phyloP scores from a whole-genome alignment of 2,329 filamentous ascomycete species.

The Pseudocercospora musae region DNA sequence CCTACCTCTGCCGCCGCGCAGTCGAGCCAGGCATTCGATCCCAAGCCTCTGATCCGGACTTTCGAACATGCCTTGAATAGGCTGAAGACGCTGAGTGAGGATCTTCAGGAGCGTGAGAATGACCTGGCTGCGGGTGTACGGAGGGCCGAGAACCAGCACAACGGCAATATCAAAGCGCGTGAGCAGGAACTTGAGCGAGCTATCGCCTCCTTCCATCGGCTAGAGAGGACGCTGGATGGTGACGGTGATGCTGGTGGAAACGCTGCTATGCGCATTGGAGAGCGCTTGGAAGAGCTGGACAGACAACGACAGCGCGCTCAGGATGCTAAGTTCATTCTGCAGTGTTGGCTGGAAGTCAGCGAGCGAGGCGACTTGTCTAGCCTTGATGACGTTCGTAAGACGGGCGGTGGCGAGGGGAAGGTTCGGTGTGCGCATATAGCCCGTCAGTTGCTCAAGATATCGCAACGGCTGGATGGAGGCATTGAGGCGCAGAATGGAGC shows the following conservation, averaged over 20 bases:
- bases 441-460: slow-evolving; percentile 88
- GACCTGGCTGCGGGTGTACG: slow-evolving; percentile 87
- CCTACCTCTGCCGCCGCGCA: slow-evolving; percentile 39
- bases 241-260: slow-evolving; percentile 66
- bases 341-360: slow-evolving; percentile 95
- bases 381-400: slow-evolving; percentile 82
- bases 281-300: slow-evolving; percentile 89
- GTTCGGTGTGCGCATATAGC: slow-evolving; percentile 92
- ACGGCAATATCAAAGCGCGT: slow-evolving; percentile 82
- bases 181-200: slow-evolving; percentile 88
- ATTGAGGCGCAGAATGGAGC: slow-evolving; percentile 36
- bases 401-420: slow-evolving; percentile 85
- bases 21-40: slow-evolving; percentile 64
- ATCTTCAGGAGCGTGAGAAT: slow-evolving; percentile 85
- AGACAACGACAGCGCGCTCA: slow-evolving; percentile 83
- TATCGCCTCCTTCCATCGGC: slow-evolving; percentile 83
- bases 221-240: slow-evolving; percentile 73
- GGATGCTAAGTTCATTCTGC: slow-evolving; percentile 91
- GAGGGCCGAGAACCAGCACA: slow-evolving; percentile 86
- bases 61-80: slow-evolving; percentile 77
- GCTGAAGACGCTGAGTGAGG: slow-evolving; percentile 69
- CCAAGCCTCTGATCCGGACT: slow-evolving; percentile 91
- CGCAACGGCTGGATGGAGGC: slow-evolving; percentile 77
- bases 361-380: slow-evolving; percentile 81
- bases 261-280: slow-evolving; percentile 90